Percentiles rank a stretch among this genome's conserved stretches.
phyloP scores from a whole-genome alignment of 352 stramenopile species.

The Phytophthora syringae region DNA sequence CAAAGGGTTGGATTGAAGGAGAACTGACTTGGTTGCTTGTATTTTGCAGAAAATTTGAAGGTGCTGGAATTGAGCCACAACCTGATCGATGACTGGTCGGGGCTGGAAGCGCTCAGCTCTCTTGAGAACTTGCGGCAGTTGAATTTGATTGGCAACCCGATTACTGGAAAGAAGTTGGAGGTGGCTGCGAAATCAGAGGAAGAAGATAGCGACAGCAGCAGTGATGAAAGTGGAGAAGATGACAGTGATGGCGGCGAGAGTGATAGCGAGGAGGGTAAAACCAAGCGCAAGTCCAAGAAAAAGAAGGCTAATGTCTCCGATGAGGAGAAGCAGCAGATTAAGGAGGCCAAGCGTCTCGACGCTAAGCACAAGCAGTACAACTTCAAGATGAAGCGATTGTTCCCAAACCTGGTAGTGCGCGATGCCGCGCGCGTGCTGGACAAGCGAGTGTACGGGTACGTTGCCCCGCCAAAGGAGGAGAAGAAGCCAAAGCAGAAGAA shows the following conservation, averaged over 20 bases:
- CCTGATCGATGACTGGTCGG: slow-evolving; percentile 80
- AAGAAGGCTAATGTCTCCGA: slow-evolving; percentile 39
- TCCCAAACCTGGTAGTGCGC: slow-evolving; percentile 80
- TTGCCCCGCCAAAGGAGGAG: slow-evolving; percentile 75
- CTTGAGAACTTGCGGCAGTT: slow-evolving; percentile 81
- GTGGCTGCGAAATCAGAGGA: slow-evolving; percentile 29
- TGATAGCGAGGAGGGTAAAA: slow-evolving; percentile 25
- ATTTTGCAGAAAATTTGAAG: slow-evolving; percentile 68
- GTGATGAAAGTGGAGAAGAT: slow-evolving; percentile 18
- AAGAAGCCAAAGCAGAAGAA: slow-evolving; percentile 51
- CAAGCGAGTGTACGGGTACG: slow-evolving; percentile 85
- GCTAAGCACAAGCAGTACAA: slow-evolving; percentile 90
- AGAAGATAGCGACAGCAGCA: slow-evolving; percentile 16
- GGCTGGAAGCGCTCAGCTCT: slow-evolving; percentile 63
- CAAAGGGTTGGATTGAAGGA: neutral
- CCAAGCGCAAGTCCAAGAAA: slow-evolving; percentile 25
- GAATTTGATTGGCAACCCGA: slow-evolving; percentile 82
- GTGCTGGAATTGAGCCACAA: slow-evolving; percentile 87
- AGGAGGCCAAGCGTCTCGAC: slow-evolving; percentile 73
- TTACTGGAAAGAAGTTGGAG: slow-evolving; percentile 65
- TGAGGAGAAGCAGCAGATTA: slow-evolving; percentile 58
- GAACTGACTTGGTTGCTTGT: slow-evolving; percentile 3
- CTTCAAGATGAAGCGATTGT: slow-evolving; percentile 90
- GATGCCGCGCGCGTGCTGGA: slow-evolving; percentile 79
- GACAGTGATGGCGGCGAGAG: slow-evolving; percentile 31